Percentiles rank a stretch among this genome's conserved stretches.
phyloP scores from a whole-genome alignment of 306 rosid genomes.

The Citrullus mucosospermus region DNA sequence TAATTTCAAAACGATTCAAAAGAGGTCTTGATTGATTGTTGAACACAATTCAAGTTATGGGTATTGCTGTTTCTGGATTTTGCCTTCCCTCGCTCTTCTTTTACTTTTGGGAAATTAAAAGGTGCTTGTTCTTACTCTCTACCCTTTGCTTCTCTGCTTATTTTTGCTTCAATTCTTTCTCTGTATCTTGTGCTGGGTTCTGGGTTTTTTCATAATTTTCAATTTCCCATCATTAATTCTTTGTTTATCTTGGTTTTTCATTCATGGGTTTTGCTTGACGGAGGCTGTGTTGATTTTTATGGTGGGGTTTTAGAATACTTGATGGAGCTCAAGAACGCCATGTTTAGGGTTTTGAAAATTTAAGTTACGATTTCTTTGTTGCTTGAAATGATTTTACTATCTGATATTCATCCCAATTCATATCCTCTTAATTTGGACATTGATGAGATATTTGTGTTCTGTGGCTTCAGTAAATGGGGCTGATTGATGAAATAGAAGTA shows the following conservation, averaged over 20 bases:
- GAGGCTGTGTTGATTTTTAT: neutral
- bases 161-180: constrained; percentile 5
- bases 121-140: constrained; percentile 25
- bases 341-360: constrained; percentile 12
- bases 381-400: neutral
- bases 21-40: constrained; percentile 24
- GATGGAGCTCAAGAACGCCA: neutral
- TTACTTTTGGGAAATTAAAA: constrained; percentile 31
- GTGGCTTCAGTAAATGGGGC: neutral
- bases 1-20: constrained; percentile 22
- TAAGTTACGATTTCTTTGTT: neutral
- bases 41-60: constrained; percentile 25
- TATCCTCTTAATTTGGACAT: neutral
- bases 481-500: neutral
- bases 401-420: neutral
- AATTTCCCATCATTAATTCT: neutral
- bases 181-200: constrained; percentile 3
- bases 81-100: constrained; percentile 28
- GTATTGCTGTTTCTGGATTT: constrained; percentile 21
- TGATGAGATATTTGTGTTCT: neutral
- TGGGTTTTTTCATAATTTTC: neutral
- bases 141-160: neutral
- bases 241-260: neutral
- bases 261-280: neutral
- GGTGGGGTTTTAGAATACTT: constrained; percentile 5